Conservation (phyloP, 805 yeast species). For the Ogataea nitratoaversa region DNA sequence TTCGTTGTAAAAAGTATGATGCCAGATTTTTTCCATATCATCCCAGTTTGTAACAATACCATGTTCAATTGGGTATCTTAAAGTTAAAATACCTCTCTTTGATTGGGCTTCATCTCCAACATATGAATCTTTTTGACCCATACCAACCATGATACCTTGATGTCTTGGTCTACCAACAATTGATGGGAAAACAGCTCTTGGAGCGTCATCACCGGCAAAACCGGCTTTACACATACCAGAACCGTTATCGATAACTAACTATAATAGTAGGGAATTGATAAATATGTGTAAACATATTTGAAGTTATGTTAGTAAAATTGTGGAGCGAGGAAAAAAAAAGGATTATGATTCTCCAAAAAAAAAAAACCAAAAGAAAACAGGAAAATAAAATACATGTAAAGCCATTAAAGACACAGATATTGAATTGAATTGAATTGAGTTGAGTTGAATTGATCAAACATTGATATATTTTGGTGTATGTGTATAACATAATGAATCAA, state of each 20-base stretch:
- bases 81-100: constrained; percentile 98
- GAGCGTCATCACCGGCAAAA: constrained; percentile 99
- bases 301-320: constrained; percentile 16
- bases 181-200: constrained; percentile 99
- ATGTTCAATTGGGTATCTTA: constrained; percentile 99
- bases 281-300: too few relatives aligned
- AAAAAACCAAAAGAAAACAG: too few relatives aligned
- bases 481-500: too few relatives aligned
- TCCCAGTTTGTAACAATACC: constrained; percentile 99
- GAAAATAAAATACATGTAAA: too few relatives aligned
- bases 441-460: too few relatives aligned
- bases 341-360: too few relatives aligned
- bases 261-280: constrained; percentile 8
- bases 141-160: constrained; percentile 99
- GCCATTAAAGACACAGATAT: too few relatives aligned
- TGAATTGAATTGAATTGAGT: too few relatives aligned
- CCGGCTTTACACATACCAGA: constrained; percentile 99
- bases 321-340: not conserved
- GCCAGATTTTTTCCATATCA: constrained; percentile 99
- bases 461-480: too few relatives aligned
- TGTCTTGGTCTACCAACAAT: constrained; percentile 99
- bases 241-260: constrained; percentile 95
- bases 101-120: constrained; percentile 99
- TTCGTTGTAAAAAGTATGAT: constrained; percentile 99
- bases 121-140: constrained; percentile 99